Conservation (phyloP, 1,139 yeast species). For the Ogataea hybrid region DNA sequence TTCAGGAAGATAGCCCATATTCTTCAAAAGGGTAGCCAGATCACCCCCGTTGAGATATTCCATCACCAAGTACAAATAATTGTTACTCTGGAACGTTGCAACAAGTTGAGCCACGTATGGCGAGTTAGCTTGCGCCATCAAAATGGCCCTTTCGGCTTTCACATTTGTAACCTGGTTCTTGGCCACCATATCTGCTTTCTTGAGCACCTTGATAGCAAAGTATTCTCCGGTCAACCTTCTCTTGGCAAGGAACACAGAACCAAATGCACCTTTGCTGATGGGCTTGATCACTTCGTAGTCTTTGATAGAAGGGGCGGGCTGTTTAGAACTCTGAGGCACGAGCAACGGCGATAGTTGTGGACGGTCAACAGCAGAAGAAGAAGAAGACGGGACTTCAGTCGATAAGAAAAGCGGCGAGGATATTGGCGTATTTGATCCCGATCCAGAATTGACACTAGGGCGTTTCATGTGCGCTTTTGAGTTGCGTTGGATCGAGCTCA, state of each 20-base stretch:
- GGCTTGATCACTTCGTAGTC: slow-evolving; percentile 93
- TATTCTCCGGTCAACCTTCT: slow-evolving; percentile 88
- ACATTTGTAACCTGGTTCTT: slow-evolving; percentile 95
- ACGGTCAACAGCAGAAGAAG: slow-evolving; percentile 28
- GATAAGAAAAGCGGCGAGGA: slow-evolving; percentile 42
- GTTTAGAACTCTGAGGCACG: slow-evolving; percentile 53
- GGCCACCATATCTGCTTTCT: slow-evolving; percentile 94
- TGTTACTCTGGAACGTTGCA: slow-evolving; percentile 85
- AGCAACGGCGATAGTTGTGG: slow-evolving; percentile 83
- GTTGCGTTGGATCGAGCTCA: slow-evolving; percentile 57
- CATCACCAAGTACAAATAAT: slow-evolving; percentile 89
- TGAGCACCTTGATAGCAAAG: slow-evolving; percentile 92
- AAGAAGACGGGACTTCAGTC: slow-evolving; percentile 22
- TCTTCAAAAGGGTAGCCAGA: slow-evolving; percentile 80
- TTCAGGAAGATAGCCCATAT: slow-evolving; percentile 76
- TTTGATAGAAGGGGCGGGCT: slow-evolving; percentile 66
- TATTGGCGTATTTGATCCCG: slow-evolving; percentile 40
- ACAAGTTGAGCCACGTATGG: slow-evolving; percentile 91
- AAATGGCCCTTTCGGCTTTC: slow-evolving; percentile 90
- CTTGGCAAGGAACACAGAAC: slow-evolving; percentile 86
- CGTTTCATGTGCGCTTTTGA: slow-evolving; percentile 25
- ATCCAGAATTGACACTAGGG: slow-evolving; percentile 16
- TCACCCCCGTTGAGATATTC: slow-evolving; percentile 97
- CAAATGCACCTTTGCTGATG: slow-evolving; percentile 96
- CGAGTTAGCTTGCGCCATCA: slow-evolving; percentile 95